Evolutionary conservation across 2,329 filamentous ascomycete species (phyloP).

Genomic region (Colletotrichum musicola): DNA sequence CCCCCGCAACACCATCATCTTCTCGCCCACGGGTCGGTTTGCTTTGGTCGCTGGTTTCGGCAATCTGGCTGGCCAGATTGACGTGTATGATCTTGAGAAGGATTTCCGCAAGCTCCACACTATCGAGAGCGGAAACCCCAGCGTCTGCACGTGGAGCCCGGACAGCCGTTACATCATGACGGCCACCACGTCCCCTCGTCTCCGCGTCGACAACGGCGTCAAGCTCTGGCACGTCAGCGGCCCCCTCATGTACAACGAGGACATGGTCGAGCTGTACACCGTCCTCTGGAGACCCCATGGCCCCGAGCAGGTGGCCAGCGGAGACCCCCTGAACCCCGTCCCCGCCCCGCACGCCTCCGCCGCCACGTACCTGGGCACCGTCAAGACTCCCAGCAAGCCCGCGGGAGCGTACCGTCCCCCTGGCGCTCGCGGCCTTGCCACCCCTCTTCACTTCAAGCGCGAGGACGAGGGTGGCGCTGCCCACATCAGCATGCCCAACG

Average conservation of each 20-base stretch:
- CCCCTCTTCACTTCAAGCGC: slow-evolving; percentile 94
- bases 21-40: slow-evolving; percentile 94
- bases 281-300: slow-evolving; percentile 87
- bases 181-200: slow-evolving; percentile 94
- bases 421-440: slow-evolving; percentile 88
- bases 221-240: slow-evolving; percentile 95
- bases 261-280: slow-evolving; percentile 94
- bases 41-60: slow-evolving; percentile 96
- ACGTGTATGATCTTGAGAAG: slow-evolving; percentile 96
- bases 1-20: slow-evolving; percentile 94
- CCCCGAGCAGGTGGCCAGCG: slow-evolving; percentile 67
- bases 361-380: slow-evolving; percentile 81
- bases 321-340: slow-evolving; percentile 79
- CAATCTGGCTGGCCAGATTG: slow-evolving; percentile 96
- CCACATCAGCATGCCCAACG: slow-evolving; percentile 84
- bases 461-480: slow-evolving; percentile 96
- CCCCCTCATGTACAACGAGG: slow-evolving; percentile 92
- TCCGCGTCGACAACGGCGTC: slow-evolving; percentile 96
- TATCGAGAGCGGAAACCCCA: slow-evolving; percentile 95
- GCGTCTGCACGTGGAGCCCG: slow-evolving; percentile 96
- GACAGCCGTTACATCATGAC: slow-evolving; percentile 97
- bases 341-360: slow-evolving; percentile 88
- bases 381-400: slow-evolving; percentile 96
- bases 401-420: slow-evolving; percentile 97
- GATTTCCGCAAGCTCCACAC: slow-evolving; percentile 93